phyloP scores from a whole-genome alignment of 2,329 filamentous ascomycete genomes.

The Boeremia exigua region DNA sequence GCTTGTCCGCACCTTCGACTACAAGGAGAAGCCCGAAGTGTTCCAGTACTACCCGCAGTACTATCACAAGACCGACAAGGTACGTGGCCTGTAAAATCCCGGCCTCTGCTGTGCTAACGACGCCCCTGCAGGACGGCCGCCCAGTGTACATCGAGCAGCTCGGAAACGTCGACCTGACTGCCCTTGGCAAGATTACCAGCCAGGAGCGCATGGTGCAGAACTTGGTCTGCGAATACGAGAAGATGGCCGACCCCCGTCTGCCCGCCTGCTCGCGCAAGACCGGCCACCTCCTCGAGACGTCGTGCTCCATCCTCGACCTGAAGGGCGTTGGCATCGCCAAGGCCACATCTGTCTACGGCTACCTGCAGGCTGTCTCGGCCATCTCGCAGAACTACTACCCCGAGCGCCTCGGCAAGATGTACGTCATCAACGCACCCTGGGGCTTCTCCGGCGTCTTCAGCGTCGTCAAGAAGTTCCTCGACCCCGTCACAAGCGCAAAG shows the following conservation, averaged over 20 bases:
- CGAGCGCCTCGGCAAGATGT: slow-evolving; percentile 92
- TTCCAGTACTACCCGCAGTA: slow-evolving; percentile 96
- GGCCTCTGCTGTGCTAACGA: slow-evolving; percentile 8
- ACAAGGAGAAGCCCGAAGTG: slow-evolving; percentile 82
- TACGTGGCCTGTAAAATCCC: slow-evolving; percentile 34
- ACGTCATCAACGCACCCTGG: slow-evolving; percentile 98
- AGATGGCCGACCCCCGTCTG: slow-evolving; percentile 87
- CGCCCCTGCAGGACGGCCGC: slow-evolving; percentile 75
- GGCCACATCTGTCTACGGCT: slow-evolving; percentile 83
- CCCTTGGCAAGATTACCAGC: slow-evolving; percentile 92
- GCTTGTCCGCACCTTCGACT: slow-evolving; percentile 80
- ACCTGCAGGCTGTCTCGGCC: slow-evolving; percentile 81
- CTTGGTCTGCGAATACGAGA: slow-evolving; percentile 97
- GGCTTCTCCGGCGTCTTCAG: slow-evolving; percentile 87
- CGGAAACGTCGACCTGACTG: slow-evolving; percentile 87
- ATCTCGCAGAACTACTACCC: slow-evolving; percentile 99
- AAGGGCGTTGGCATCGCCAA: slow-evolving; percentile 89
- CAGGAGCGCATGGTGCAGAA: slow-evolving; percentile 95
- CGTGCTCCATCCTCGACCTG: slow-evolving; percentile 97
- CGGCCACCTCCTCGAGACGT: slow-evolving; percentile 90
- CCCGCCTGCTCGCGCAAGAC: slow-evolving; percentile 94
- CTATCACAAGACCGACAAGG: slow-evolving; percentile 96
- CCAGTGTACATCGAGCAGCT: slow-evolving; percentile 97
- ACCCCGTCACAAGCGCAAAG: slow-evolving; percentile 95
- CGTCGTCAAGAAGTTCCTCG: slow-evolving; percentile 90